Percentiles rank a stretch among this genome's conserved stretches.
phyloP scores from a whole-genome alignment of 305 asterid genomes.

The Fraxinus velutina region DNA sequence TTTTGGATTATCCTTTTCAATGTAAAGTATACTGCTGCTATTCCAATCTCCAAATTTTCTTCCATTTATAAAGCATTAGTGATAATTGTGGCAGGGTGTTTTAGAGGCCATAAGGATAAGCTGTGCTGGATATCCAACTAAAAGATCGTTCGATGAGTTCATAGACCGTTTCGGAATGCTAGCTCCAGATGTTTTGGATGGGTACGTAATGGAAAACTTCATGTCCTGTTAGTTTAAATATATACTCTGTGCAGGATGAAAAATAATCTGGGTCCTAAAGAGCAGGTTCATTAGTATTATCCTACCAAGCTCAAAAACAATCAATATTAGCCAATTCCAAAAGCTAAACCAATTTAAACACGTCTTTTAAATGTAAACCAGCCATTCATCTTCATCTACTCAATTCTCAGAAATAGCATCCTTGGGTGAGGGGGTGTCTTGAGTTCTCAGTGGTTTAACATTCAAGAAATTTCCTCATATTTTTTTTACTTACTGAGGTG shows the following conservation, averaged over 20 bases:
- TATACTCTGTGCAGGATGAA: conserved; percentile 7
- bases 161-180: conserved; percentile 91
- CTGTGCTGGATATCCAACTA: conserved; percentile 96
- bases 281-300: conserved; percentile 7
- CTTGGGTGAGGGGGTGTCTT: background rate
- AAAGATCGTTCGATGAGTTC: conserved; percentile 89
- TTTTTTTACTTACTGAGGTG: conserved; percentile 9
- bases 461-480: background rate
- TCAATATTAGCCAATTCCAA: background rate
- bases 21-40: conserved; percentile 11
- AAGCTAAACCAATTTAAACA: background rate
- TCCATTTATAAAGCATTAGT: conserved; percentile 26
- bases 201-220: conserved; percentile 42
- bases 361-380: background rate
- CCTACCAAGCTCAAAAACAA: background rate
- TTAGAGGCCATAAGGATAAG: conserved; percentile 96
- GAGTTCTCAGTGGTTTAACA: background rate
- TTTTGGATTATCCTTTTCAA: conserved; percentile 1
- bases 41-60: conserved; percentile 5
- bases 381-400: background rate
- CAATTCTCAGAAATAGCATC: background rate
- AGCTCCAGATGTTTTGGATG: conserved; percentile 79
- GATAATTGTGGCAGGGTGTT: conserved; percentile 69
- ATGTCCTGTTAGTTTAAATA: conserved; percentile 21
- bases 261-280: background rate